These are phyloP conservation scores for Aspergillus conjunctus DNA, from an alignment of 495 filamentous ascomycete genomes.

Conservation along the genomic window DNA sequence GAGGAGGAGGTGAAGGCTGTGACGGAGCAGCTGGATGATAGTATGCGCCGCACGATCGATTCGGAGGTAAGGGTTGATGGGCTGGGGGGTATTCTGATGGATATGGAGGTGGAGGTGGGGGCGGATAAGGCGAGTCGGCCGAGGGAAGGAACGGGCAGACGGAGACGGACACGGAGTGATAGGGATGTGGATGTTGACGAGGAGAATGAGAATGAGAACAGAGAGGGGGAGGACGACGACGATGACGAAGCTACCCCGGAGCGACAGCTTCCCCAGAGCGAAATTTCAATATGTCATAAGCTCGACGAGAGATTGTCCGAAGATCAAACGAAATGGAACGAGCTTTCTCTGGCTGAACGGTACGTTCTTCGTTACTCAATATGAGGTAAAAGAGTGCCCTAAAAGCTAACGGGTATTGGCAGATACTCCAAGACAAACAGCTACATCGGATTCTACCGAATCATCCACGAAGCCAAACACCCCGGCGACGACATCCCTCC, in stretches of 20 bases:
- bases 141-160: conserved; percentile 11
- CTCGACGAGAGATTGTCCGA: conserved; percentile 33
- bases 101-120: conserved; percentile 35
- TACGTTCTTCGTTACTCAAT: conserved; percentile 21
- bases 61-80: conserved; percentile 35
- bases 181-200: conserved; percentile 1
- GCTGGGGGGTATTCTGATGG: conserved; percentile 35
- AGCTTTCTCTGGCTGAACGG: conserved; percentile 42
- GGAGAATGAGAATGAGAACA: conserved; percentile 31
- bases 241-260: conserved; percentile 34
- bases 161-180: conserved; percentile 25
- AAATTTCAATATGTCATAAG: conserved; percentile 28
- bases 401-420: background rate
- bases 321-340: conserved; percentile 34
- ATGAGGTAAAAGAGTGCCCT: background rate
- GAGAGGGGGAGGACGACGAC: conserved; percentile 23
- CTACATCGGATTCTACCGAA: conserved; percentile 75
- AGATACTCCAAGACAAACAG: conserved; percentile 75
- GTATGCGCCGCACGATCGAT: conserved; percentile 46
- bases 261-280: conserved; percentile 23
- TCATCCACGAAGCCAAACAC: conserved; percentile 75
- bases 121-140: conserved; percentile 17
- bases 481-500: conserved; percentile 62
- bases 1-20: conserved; percentile 35
- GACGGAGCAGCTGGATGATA: conserved; percentile 42